Evolutionary conservation across 1,139 yeast species (phyloP).

Genomic region (Magnusiomyces suaveolens): DNA sequence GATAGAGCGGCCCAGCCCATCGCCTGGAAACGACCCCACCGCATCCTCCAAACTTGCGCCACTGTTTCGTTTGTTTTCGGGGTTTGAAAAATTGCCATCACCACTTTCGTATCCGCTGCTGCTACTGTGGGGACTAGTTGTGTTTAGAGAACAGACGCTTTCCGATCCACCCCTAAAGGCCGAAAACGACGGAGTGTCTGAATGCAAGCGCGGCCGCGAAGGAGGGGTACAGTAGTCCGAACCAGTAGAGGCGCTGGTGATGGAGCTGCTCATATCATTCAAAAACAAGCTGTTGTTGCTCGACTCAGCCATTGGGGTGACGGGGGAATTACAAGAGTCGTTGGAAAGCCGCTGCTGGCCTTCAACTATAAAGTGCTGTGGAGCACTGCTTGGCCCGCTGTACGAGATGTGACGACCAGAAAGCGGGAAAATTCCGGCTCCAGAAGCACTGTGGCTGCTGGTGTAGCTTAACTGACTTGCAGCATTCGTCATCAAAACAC

Average conservation of each 20-base stretch:
- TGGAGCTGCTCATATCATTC: background rate
- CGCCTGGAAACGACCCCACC: background rate
- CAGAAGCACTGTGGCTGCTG: background rate
- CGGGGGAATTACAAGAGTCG: background rate
- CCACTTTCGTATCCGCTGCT: background rate
- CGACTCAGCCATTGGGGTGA: background rate
- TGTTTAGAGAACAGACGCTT: background rate
- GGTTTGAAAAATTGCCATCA: background rate
- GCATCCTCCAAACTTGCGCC: background rate
- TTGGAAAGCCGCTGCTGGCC: background rate
- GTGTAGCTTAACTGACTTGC: too few relatives aligned
- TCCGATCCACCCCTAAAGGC: background rate
- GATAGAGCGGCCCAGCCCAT: background rate
- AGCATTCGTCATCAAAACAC: too few relatives aligned
- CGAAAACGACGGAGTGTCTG: background rate
- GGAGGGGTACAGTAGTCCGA: background rate
- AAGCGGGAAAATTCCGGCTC: background rate
- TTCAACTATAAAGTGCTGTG: background rate
- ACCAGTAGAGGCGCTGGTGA: background rate
- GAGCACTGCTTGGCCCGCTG: background rate
- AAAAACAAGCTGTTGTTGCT: background rate
- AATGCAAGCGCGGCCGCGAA: background rate
- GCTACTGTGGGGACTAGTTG: background rate
- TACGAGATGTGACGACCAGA: background rate
- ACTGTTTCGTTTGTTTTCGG: background rate